phyloP scores from a whole-genome alignment of 257 asterid species.

The Solanum pinnatisectum region DNA sequence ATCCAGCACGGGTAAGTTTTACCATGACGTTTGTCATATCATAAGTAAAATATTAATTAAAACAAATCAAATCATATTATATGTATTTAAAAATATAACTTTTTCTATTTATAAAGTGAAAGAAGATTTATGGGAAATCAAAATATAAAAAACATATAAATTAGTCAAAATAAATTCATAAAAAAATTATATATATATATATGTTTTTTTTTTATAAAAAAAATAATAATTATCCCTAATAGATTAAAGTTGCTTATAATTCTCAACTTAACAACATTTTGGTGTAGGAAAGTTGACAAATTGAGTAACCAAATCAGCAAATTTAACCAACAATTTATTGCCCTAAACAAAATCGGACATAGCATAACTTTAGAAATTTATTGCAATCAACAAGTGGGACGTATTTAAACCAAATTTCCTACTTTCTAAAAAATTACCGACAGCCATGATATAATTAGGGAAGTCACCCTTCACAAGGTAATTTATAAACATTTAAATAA shows the following conservation, averaged over 20 bases:
- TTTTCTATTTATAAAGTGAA: too few species aligned
- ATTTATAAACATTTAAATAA: slow-evolving; percentile 8
- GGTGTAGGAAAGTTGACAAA: not conserved
- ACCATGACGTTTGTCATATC: not conserved
- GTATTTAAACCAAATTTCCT: not conserved
- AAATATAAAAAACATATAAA: too few species aligned
- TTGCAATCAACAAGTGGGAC: not conserved
- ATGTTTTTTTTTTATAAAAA: too few species aligned
- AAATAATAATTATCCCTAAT: too few species aligned
- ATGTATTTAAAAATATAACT: too few species aligned
- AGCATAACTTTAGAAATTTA: not conserved
- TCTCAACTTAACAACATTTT: not conserved
- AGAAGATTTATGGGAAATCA: too few species aligned
- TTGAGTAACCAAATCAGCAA: not conserved
- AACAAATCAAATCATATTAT: too few species aligned
- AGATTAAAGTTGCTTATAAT: not conserved
- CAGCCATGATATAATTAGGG: not conserved
- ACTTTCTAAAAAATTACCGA: not conserved
- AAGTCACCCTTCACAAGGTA: not conserved
- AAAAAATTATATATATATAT: too few species aligned
- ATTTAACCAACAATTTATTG: not conserved
- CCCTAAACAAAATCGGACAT: not conserved
- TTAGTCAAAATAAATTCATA: too few species aligned
- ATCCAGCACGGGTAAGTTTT: not conserved
- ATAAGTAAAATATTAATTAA: too few species aligned